Base-by-base conservation (phyloP, 805 yeast species). In the Saccharomycopsis schoenii region DNA sequence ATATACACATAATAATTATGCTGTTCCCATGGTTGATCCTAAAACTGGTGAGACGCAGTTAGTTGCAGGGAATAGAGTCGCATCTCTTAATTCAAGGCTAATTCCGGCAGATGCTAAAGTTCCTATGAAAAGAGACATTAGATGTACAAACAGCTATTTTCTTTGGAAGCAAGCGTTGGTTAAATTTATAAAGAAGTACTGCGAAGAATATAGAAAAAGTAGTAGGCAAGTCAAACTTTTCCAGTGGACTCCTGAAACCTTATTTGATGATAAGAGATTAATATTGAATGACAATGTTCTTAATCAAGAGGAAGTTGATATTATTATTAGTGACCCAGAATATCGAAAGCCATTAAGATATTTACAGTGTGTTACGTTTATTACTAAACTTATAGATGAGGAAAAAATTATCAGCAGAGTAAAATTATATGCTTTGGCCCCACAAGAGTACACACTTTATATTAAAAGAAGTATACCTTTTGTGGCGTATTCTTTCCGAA, bases 401-500 rank as follows among this genome's bases (percentile, higher is more conserved):
- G 83, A 93, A 68, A 97, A 97, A 0, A 80, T 90, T 10, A 47
- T 47, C 10, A 47, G 52, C n/a, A 47, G 52, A 47, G 52, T 47
- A 3, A 47, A 47, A 21, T 24, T 24, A 47, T 47, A 47, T 24
- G 52, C 52, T 47, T 19, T 47, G 34, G 34, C 34, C 2, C 52
- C 52, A 47, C 24, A 47, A 19, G 52, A 47, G 21, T 47, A 47
- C 34, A 24, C 34, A 6, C 52, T 47, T 47, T 47, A 47, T 68
- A 65, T 93, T 54, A 84, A 87, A 66, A 84, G 81, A 64, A 96
- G 97, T 0, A 71, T 94, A 57, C 96, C 98, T 0, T 86, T 88
- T 70, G 87, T 90, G 0, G 80, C 97, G 0, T 94, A 84, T 70
- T 80, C 89, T 51, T 88, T 84, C 70, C 83, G 87, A 42, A 88